These are phyloP conservation scores for Xylaria sp. DNA, from an alignment of 2,329 filamentous ascomycete species.

Conservation along the genomic window DNA sequence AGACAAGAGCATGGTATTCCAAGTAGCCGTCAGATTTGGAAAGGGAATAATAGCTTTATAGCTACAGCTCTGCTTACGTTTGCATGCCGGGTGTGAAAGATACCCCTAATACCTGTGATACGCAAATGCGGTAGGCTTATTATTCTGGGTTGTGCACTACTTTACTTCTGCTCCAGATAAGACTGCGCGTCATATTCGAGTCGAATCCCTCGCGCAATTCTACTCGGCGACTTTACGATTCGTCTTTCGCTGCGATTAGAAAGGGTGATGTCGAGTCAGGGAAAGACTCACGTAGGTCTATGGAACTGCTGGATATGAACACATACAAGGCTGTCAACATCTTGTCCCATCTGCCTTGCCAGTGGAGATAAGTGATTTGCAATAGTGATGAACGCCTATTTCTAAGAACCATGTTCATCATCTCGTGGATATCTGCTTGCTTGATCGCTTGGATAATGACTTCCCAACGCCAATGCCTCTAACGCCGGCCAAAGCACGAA, in stretches of 20 bases:
- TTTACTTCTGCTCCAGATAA: not conserved
- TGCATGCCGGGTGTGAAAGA: not conserved
- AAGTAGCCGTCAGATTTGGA: not conserved
- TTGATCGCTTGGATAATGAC: conserved; percentile 21
- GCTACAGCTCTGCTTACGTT: not conserved
- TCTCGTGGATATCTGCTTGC: conserved; percentile 17
- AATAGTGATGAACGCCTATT: conserved; percentile 2
- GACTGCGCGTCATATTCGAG: not conserved
- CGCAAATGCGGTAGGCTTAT: not conserved
- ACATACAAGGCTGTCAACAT: not conserved
- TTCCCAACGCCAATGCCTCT: conserved; percentile 27
- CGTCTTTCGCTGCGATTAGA: not conserved
- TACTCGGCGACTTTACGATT: not conserved
- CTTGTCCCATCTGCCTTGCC: not conserved
- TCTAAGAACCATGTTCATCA: not conserved
- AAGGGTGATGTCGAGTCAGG: not conserved
- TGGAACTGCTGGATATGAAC: not conserved
- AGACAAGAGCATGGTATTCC: not conserved
- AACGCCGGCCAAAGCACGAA: conserved; percentile 29
- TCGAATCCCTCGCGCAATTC: not conserved
- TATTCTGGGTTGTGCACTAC: not conserved
- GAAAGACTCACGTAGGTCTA: not conserved
- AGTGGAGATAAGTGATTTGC: conserved; percentile 2
- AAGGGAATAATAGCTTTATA: not conserved
- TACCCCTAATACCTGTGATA: not conserved